Conservation (phyloP, 768 basidiomycete genomes). For the Termitomyces eurrhizus region DNA sequence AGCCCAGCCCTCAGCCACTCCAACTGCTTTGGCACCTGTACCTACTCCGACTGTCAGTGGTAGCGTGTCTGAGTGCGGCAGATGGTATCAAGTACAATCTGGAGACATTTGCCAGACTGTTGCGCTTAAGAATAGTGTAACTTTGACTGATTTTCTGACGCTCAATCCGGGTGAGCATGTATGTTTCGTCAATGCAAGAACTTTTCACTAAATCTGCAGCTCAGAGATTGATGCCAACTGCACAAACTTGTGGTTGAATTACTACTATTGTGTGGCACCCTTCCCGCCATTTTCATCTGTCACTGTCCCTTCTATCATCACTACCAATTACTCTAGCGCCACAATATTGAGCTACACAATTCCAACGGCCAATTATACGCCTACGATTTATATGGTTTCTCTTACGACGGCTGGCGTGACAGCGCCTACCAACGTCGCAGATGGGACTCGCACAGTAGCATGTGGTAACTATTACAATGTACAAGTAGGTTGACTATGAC, state of each 20-base stretch:
- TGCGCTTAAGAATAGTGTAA: background rate
- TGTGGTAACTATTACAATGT: background rate
- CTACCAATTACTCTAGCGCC: background rate
- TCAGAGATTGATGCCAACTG: conserved; percentile 1
- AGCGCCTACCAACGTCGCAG: background rate
- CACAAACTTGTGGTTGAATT: background rate
- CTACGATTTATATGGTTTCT: background rate
- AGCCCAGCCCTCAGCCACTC: background rate
- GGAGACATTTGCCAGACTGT: conserved; percentile 2
- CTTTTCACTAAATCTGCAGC: background rate
- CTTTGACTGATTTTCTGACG: background rate
- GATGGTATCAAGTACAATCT: background rate
- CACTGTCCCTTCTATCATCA: background rate
- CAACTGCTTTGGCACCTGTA: background rate
- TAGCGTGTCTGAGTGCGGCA: background rate
- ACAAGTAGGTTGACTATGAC: background rate
- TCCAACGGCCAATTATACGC: conserved; percentile 1
- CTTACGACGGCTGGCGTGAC: background rate
- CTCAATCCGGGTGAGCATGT: background rate
- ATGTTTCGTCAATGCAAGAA: background rate
- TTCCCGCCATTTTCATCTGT: background rate
- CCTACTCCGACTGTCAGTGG: background rate
- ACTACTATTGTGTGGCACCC: conserved; percentile 1
- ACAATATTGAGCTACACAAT: background rate
- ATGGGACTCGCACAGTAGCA: background rate